Evolutionary conservation across 139 green algal genomes (phyloP).

Genomic region (Axilococcus clingmanii): DNA sequence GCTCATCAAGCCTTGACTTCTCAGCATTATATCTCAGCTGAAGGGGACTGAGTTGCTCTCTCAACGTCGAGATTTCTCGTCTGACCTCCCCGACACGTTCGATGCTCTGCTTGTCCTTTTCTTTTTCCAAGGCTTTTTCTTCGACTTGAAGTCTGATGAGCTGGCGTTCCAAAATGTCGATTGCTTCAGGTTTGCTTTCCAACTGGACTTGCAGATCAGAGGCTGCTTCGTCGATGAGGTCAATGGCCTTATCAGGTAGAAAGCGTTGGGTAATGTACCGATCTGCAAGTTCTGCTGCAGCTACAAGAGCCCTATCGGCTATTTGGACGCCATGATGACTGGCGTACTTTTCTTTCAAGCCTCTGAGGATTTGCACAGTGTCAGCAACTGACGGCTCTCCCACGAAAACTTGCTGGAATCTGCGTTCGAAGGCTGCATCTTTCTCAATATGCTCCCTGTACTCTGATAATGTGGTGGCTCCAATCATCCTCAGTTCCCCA

Average conservation of each 20-base stretch:
- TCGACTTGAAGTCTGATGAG: conserved; percentile 61
- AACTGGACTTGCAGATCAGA: conserved; percentile 59
- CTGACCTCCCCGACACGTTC: conserved; percentile 56
- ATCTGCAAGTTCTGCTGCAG: conserved; percentile 52
- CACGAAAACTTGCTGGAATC: conserved; percentile 83
- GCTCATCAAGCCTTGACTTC: conserved; percentile 64
- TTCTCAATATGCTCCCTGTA: conserved; percentile 93
- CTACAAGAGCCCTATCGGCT: conserved; percentile 56
- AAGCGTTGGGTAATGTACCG: conserved; percentile 60
- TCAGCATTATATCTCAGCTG: conserved; percentile 64
- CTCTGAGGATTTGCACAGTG: conserved; percentile 89
- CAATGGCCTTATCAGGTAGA: conserved; percentile 84
- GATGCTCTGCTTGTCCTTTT: conserved; percentile 71
- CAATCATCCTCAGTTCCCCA: conserved; percentile 90
- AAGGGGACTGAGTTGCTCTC: conserved; percentile 72
- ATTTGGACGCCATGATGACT: conserved; percentile 69
- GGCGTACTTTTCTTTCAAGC: conserved; percentile 81
- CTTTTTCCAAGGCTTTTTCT: conserved; percentile 69
- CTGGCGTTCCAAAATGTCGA: conserved; percentile 73
- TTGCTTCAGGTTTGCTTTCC: conserved; percentile 63
- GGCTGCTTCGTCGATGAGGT: conserved; percentile 75
- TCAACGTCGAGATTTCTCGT: conserved; percentile 56
- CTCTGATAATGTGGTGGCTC: conserved; percentile 83
- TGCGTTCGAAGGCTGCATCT: conserved; percentile 81
- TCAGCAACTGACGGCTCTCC: conserved; percentile 74